phyloP scores from a whole-genome alignment of 495 filamentous ascomycete species.

The Penicillium lagena region DNA sequence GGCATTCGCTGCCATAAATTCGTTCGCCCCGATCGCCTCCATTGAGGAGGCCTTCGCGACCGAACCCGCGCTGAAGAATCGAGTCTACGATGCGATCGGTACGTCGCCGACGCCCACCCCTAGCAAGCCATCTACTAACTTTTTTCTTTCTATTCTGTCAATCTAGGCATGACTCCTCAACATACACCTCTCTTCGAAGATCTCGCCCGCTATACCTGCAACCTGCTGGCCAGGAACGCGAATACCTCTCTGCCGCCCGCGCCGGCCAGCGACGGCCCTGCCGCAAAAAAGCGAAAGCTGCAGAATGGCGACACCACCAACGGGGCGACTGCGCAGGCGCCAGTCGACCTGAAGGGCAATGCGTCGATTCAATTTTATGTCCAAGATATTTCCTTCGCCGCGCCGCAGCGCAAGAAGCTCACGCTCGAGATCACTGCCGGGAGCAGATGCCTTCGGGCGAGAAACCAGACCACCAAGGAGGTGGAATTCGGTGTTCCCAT shows the following conservation, averaged over 20 bases:
- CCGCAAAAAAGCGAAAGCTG: constrained; percentile 52
- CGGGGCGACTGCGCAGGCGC: constrained; percentile 29
- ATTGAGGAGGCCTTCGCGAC: constrained; percentile 43
- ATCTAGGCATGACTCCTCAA: constrained; percentile 31
- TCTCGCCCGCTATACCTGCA: constrained; percentile 41
- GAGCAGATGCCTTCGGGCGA: constrained; percentile 58
- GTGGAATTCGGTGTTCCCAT: constrained; percentile 65
- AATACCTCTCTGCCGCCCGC: constrained; percentile 17
- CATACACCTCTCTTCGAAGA: constrained; percentile 39
- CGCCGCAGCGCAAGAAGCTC: constrained; percentile 92
- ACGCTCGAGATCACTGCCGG: constrained; percentile 61
- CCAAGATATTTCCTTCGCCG: constrained; percentile 64
- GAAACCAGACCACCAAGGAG: constrained; percentile 54
- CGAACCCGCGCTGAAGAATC: constrained; percentile 36
- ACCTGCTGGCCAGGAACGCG: constrained; percentile 33
- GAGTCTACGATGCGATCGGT: constrained; percentile 47
- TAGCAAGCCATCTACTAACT: constrained; percentile 8
- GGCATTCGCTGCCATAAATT: constrained; percentile 42
- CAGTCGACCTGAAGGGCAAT: constrained; percentile 35
- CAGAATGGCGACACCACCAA: constrained; percentile 33
- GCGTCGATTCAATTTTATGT: constrained; percentile 44
- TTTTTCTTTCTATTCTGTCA: constrained; percentile 3
- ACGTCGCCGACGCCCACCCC: constrained; percentile 8
- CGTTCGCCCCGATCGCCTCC: constrained; percentile 18
- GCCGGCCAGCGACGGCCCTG: constrained; percentile 26